phyloP scores from a whole-genome alignment of 495 filamentous ascomycete species.

The Darksidea phi region DNA sequence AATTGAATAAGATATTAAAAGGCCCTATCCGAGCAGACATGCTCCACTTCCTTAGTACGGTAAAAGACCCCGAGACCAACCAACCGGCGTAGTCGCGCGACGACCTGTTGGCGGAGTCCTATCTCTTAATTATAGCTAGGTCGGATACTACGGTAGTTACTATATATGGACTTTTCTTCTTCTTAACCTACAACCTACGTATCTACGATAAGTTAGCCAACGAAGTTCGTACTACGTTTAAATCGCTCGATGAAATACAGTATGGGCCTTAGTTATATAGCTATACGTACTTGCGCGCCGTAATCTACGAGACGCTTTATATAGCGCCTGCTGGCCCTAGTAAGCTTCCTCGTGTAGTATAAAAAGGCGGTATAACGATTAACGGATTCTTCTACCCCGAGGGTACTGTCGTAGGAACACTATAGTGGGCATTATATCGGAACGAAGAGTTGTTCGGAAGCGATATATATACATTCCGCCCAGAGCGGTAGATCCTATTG shows the following conservation, averaged over 20 bases:
- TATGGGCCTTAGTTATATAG: neutral
- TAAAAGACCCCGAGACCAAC: neutral
- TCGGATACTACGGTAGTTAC: neutral
- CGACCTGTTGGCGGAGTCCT: neutral
- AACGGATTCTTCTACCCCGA: constrained; percentile 5
- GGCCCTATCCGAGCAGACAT: neutral
- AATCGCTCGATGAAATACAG: neutral
- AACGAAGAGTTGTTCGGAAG: constrained; percentile 15
- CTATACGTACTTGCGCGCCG: constrained; percentile 7
- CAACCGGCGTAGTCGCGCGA: neutral
- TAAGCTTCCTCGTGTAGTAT: constrained; percentile 5
- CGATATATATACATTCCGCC: neutral
- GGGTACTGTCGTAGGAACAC: constrained; percentile 3
- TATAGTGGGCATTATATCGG: neutral
- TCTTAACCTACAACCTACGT: neutral
- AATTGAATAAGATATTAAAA: neutral
- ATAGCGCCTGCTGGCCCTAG: constrained; percentile 7
- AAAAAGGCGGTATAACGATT: neutral
- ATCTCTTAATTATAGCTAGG: too few species aligned
- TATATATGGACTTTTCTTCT: neutral
- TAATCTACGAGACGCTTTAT: constrained; percentile 12
- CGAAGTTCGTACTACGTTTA: neutral
- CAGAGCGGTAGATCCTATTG: constrained; percentile 3
- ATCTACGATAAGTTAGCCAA: neutral
- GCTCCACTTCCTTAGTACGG: neutral